Evolutionary conservation across 2,329 filamentous ascomycete genomes (phyloP).

Genomic region (Colletotrichum australisinense): DNA sequence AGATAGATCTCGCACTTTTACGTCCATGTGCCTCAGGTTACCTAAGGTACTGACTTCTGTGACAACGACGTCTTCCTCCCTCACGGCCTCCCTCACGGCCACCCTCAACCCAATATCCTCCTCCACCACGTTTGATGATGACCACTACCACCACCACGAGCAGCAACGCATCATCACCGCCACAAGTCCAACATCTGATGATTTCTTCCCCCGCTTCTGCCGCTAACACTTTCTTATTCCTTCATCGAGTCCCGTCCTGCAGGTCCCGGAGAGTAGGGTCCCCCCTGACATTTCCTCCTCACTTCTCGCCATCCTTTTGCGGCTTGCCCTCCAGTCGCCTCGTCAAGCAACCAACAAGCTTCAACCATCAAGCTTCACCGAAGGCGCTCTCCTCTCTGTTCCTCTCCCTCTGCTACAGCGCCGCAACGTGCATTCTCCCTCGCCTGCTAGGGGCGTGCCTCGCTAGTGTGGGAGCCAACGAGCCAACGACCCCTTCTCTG

Average conservation of each 20-base stretch:
- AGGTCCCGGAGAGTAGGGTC: slow-evolving; percentile 6
- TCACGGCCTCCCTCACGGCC: neutral
- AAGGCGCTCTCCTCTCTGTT: neutral
- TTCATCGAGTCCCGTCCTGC: slow-evolving; percentile 3
- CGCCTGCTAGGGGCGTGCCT: neutral
- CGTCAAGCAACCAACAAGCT: no score
- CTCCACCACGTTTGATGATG: neutral
- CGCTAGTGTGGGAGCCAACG: no score
- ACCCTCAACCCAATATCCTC: neutral
- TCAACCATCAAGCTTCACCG: neutral
- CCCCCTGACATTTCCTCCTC: slow-evolving; percentile 6
- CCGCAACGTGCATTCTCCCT: no score
- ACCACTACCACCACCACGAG: neutral
- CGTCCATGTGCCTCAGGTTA: no score
- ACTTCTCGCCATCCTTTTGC: neutral
- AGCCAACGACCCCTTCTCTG: neutral
- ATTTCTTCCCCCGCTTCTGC: neutral
- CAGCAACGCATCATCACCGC: neutral
- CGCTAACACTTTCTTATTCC: slow-evolving; percentile 13
- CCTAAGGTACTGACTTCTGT: no score
- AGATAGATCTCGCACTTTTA: no score
- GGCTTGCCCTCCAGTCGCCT: no score
- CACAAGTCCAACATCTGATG: neutral
- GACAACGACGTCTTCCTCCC: neutral
- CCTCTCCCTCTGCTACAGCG: neutral